These are phyloP conservation scores for Vitis hybrid DNA, from an alignment of 177 flowering plant genomes.

Conservation along the genomic window DNA sequence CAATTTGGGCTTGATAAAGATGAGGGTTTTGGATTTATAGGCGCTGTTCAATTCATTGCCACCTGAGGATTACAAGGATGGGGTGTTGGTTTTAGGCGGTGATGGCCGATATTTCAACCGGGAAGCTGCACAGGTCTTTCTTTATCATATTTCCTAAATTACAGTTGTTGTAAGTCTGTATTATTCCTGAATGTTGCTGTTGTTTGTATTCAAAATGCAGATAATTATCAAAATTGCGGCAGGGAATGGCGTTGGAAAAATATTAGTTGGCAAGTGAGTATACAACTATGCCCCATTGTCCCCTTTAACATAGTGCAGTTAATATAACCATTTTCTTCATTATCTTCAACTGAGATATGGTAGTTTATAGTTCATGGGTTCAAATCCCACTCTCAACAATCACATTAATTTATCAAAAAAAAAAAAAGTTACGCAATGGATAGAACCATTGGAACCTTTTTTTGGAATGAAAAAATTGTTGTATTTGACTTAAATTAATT, in stretches of 20 bases:
- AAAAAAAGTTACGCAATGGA: too few relatives aligned
- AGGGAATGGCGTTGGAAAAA: conserved; percentile 90
- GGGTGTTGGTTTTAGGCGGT: conserved; percentile 67
- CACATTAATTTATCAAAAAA: too few relatives aligned
- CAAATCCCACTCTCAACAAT: too few relatives aligned
- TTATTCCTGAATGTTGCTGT: neutral
- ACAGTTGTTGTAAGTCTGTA: neutral
- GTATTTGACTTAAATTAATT: too few relatives aligned
- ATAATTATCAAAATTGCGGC: conserved; percentile 88
- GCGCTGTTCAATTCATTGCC: conserved; percentile 91
- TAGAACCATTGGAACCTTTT: too few relatives aligned
- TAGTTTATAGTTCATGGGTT: too few relatives aligned
- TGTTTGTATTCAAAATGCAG: conserved; percentile 39
- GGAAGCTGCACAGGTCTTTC: conserved; percentile 47
- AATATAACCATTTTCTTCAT: neutral
- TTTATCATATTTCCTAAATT: neutral
- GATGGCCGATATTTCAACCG: conserved; percentile 49
- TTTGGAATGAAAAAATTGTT: too few relatives aligned
- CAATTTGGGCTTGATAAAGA: neutral
- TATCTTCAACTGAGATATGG: too few relatives aligned
- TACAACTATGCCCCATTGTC: neutral
- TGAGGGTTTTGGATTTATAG: conserved; percentile 29
- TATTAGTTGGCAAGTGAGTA: conserved; percentile 84
- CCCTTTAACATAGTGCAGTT: neutral
- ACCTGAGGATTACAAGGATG: conserved; percentile 80